A percentile compares a stretch with the other conserved stretches of the same genome.
Conservation (phyloP, 139 green algal species). For the Auxenochlorella pyrenoidosa region DNA sequence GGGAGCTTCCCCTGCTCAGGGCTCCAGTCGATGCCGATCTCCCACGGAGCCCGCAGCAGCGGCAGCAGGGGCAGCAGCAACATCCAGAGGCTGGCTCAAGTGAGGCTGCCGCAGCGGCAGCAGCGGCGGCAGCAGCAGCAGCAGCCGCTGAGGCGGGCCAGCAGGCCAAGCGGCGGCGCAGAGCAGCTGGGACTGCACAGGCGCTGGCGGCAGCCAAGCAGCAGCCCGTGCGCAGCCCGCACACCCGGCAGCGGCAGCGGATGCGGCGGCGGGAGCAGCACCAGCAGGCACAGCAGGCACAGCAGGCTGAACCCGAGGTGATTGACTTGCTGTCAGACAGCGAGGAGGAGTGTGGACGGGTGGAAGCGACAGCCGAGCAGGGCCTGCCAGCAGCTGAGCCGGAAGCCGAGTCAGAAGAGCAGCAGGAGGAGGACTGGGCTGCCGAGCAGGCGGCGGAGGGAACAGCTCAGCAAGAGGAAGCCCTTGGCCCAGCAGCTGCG, state of each 20-base stretch:
- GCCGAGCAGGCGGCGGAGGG: background rate
- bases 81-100: no score
- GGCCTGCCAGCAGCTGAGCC: background rate
- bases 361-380: no score
- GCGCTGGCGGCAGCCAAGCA: background rate
- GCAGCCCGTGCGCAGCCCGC: background rate
- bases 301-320: background rate
- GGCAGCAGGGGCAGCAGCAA: no score
- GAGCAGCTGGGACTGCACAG: background rate
- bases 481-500: no score
- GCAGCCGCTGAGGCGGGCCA: no score
- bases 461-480: background rate
- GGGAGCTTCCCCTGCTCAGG: no score
- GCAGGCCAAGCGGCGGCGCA: no score
- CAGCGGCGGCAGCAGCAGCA: no score
- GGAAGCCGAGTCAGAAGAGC: no score
- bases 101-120: no score
- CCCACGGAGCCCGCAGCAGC: no score
- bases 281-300: background rate
- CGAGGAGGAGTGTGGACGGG: background rate
- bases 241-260: background rate
- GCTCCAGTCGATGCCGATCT: no score
- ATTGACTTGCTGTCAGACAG: conserved; percentile 1
- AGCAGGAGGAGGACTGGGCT: background rate
- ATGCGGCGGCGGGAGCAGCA: background rate